Conservation (phyloP, 345 rosid genomes). For the Geranium rotundifolium region DNA sequence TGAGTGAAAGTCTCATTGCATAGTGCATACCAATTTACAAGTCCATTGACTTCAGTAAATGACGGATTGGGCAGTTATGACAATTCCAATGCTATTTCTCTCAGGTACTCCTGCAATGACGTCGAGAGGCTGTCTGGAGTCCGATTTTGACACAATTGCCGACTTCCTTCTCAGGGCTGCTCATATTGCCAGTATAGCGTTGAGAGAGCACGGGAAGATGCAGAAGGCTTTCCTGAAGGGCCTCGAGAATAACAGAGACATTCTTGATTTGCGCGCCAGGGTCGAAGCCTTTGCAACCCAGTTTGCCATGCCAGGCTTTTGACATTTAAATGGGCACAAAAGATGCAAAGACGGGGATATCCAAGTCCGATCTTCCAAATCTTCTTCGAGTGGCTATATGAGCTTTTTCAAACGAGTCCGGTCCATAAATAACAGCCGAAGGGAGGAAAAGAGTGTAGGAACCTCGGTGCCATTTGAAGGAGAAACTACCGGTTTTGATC, state of each 20-base stretch:
- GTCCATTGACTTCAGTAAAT: not conserved
- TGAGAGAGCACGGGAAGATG: conserved; percentile 51
- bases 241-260: conserved; percentile 51
- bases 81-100: not conserved
- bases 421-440: not conserved
- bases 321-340: conserved; percentile 30
- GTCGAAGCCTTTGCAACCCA: conserved; percentile 72
- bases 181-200: conserved; percentile 48
- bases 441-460: too few species aligned
- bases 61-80: not conserved
- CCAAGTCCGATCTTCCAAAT: not conserved
- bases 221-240: conserved; percentile 44
- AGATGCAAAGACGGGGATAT: not conserved
- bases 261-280: conserved; percentile 45
- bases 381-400: not conserved
- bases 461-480: not conserved
- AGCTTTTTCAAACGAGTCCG: not conserved
- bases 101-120: conserved; percentile 96
- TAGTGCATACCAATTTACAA: conserved; percentile 1
- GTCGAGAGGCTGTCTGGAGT: conserved; percentile 81
- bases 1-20: conserved; percentile 18
- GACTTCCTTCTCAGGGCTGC: conserved; percentile 74
- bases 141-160: conserved; percentile 76
- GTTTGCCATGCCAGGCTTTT: conserved; percentile 78
- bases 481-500: not conserved